Conservation (phyloP, 2,329 filamentous ascomycete genomes). For the Byssothecium circinans region DNA sequence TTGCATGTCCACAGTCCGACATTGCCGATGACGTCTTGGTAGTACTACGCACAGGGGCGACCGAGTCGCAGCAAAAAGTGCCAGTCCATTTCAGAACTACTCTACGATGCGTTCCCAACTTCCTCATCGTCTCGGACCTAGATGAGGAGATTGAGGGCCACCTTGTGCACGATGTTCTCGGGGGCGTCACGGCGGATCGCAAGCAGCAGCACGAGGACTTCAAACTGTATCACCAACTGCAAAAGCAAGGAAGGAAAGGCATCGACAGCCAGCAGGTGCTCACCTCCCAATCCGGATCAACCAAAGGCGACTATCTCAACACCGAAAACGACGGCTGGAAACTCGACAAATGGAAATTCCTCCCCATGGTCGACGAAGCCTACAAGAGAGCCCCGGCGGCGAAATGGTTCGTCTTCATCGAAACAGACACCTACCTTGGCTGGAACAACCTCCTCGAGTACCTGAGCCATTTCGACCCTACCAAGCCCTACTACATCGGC, state of each 20-base stretch:
- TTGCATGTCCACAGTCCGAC: conserved; percentile 37
- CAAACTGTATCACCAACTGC: conserved; percentile 54
- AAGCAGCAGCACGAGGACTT: conserved; percentile 53
- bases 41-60: conserved; percentile 63
- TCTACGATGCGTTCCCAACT: conserved; percentile 58
- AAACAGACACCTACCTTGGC: conserved; percentile 41
- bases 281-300: conserved; percentile 35
- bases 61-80: conserved; percentile 60
- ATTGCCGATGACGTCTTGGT: conserved; percentile 57
- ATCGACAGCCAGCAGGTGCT: conserved; percentile 36
- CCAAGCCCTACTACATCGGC: conserved; percentile 48
- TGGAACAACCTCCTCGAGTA: conserved; percentile 47
- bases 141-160: conserved; percentile 56
- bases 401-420: conserved; percentile 45
- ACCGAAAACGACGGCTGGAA: conserved; percentile 52
- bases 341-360: conserved; percentile 62
- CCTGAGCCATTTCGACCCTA: conserved; percentile 42
- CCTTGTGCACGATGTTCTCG: conserved; percentile 54
- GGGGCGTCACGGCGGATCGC: conserved; percentile 44
- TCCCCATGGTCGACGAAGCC: conserved; percentile 57
- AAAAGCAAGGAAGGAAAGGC: conserved; percentile 48
- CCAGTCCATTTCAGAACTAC: conserved; percentile 61
- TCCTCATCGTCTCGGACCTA: conserved; percentile 61
- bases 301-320: conserved; percentile 39
- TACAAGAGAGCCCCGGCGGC: conserved; percentile 39